Evolutionary conservation across 1,284 basidiomycete genomes (phyloP), one percentile per base, ranked within the genome.

Genomic region (Trichosporon sp.): DNA sequence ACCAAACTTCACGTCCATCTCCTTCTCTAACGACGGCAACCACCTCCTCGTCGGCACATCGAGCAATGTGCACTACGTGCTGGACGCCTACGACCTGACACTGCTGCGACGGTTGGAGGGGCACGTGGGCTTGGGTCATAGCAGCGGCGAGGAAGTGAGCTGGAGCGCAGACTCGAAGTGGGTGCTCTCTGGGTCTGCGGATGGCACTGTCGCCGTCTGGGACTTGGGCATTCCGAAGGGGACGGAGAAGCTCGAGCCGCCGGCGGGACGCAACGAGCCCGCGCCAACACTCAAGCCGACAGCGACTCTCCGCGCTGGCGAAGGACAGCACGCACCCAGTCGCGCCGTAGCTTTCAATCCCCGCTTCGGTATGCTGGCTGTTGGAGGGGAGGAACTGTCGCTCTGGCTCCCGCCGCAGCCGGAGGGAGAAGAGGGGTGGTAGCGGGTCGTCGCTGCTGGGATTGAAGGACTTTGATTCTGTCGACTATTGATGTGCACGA

Each of bases 131-230:
- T 83, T 96, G 21, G 93, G 93, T 26, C 92, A 92, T 0, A 89
- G 88, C 71, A 94, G 92, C 74, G 92, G 94, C 10, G 93, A 96
- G 81, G 96, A 97, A 84, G 90, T 95, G 1, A 88, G 88, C 16
- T 98, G 93, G 92, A 94, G 92, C 1, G 92, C 93, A 0, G 95
- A 98, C 81, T 93, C 92, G 81, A 91, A 91, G 78, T 98, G 89
- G 78, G 87, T 97, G 31, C 80, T 96, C 2, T 88, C 82, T 2
- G 86, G 86, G 71, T 94, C 93, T 70, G 86, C 92, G 48, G 90
- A 94, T 78, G 94, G 94, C 61, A 90, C 88, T 76, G 86, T 96
- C 11, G 84, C 88, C 64, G 85, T 94, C 16, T 97, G 94, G 94
- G 92, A 96, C 69, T 74, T 86, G 10, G 75, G 78, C 82, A 78